Conservation (phyloP, 2,329 filamentous ascomycete genomes). For the Didymella arachidicola region DNA sequence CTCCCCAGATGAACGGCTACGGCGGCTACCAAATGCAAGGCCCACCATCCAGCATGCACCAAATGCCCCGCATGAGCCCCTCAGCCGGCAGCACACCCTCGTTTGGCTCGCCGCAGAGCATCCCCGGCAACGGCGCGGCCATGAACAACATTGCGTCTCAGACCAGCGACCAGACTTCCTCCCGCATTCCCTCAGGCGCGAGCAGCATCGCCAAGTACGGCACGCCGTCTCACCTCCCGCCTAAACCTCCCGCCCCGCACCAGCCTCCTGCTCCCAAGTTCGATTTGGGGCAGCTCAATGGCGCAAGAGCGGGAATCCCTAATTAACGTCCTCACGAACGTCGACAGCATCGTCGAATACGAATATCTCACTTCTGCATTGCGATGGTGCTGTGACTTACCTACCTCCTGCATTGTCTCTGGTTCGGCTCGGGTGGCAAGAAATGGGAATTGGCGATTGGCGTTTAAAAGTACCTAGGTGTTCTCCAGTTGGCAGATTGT, state of each 20-base stretch:
- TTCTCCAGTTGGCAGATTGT: neutral
- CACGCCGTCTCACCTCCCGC: slow-evolving; percentile 61
- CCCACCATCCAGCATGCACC: slow-evolving; percentile 12
- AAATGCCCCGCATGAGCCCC: slow-evolving; percentile 42
- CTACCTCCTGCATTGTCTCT: neutral
- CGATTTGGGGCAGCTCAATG: slow-evolving; percentile 12
- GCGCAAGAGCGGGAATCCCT: slow-evolving; percentile 14
- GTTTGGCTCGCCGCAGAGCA: slow-evolving; percentile 42
- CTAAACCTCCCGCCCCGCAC: slow-evolving; percentile 59
- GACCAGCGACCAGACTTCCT: slow-evolving; percentile 27
- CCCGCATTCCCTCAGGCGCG: slow-evolving; percentile 42
- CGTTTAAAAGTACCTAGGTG: slow-evolving; percentile 2
- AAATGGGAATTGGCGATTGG: neutral
- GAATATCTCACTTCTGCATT: slow-evolving; percentile 2
- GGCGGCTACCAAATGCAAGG: slow-evolving; percentile 36
- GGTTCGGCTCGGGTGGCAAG: neutral
- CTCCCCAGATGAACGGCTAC: slow-evolving; percentile 46
- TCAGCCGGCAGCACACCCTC: slow-evolving; percentile 36
- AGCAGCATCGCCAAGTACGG: slow-evolving; percentile 66
- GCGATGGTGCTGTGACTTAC: slow-evolving; percentile 9
- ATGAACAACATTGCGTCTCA: slow-evolving; percentile 42
- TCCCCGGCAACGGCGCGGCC: slow-evolving; percentile 28
- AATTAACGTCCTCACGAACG: slow-evolving; percentile 7
- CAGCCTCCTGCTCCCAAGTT: slow-evolving; percentile 17
- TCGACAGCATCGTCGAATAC: neutral